These are phyloP conservation scores for Microbotryum violaceum DNA, from an alignment of 1,284 basidiomycete genomes.

Conservation along the genomic window DNA sequence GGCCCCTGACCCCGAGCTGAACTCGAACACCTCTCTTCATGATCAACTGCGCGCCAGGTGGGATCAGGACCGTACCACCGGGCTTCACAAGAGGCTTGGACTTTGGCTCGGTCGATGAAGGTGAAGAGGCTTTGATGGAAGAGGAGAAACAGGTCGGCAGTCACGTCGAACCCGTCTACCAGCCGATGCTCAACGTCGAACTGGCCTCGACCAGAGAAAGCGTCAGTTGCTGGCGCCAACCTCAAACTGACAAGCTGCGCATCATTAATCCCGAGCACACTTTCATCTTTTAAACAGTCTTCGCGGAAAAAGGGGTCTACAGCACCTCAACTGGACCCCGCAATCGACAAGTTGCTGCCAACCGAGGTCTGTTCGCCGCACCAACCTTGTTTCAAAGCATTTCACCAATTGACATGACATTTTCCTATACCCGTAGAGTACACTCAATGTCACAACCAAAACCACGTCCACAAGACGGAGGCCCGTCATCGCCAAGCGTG, in stretches of 20 bases:
- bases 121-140: slow-evolving; percentile 41
- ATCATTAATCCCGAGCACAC: neutral
- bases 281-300: too few species aligned
- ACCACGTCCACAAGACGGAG: slow-evolving; percentile 17
- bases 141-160: slow-evolving; percentile 35
- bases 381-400: too few species aligned
- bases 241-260: neutral
- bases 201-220: neutral
- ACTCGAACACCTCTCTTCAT: slow-evolving; percentile 38
- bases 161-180: slow-evolving; percentile 31
- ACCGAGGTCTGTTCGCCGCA: slow-evolving; percentile 8
- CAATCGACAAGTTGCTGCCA: slow-evolving; percentile 27
- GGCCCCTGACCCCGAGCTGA: slow-evolving; percentile 40
- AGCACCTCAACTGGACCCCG: slow-evolving; percentile 17
- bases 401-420: too few species aligned
- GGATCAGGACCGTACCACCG: slow-evolving; percentile 43
- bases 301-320: neutral
- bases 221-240: too few species aligned
- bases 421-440: too few species aligned
- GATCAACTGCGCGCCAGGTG: slow-evolving; percentile 27
- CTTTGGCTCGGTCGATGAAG: slow-evolving; percentile 51
- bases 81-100: slow-evolving; percentile 54
- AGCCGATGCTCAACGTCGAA: slow-evolving; percentile 28
- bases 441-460: neutral
- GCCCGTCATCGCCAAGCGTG: slow-evolving; percentile 55